Evolutionary conservation across 1,139 yeast species (phyloP).

Genomic region (Yamadazyma membranifaciens): DNA sequence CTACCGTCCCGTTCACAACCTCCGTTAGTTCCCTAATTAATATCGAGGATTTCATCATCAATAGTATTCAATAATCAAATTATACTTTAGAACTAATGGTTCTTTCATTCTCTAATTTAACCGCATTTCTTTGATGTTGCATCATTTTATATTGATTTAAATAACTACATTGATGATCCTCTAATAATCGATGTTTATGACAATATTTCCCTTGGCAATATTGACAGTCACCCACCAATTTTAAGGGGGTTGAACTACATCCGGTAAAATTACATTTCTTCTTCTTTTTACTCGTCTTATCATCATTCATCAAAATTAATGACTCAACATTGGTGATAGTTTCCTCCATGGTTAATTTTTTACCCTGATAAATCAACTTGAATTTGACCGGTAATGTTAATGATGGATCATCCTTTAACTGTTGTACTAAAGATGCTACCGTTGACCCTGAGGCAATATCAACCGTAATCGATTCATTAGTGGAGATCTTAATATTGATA

Average conservation of each 20-base stretch:
- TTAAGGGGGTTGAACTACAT: conserved; percentile 67
- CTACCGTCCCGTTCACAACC: too few species aligned
- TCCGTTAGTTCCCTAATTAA: not conserved
- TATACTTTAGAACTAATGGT: conserved; percentile 27
- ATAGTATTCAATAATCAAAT: too few species aligned
- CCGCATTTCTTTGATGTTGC: conserved; percentile 53
- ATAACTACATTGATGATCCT: conserved; percentile 80
- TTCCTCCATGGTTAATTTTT: conserved; percentile 35
- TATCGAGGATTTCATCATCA: too few species aligned
- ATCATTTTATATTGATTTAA: conserved; percentile 78
- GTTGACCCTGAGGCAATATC: conserved; percentile 51
- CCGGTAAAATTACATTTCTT: conserved; percentile 59
- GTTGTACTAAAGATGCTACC: conserved; percentile 23
- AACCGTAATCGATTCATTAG: conserved; percentile 40
- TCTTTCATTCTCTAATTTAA: conserved; percentile 43
- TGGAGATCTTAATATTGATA: conserved; percentile 40
- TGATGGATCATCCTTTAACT: too few species aligned
- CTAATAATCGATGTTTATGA: conserved; percentile 82
- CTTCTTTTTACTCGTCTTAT: conserved; percentile 47
- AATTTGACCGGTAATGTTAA: conserved; percentile 34
- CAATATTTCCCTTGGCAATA: conserved; percentile 87
- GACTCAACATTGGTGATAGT: conserved; percentile 14
- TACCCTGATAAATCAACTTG: conserved; percentile 54
- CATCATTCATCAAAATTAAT: conserved; percentile 39
- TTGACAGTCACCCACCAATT: conserved; percentile 87